Evolutionary conservation across 2,329 filamentous ascomycete species (phyloP).

Genomic region (Venturia aucupariae): DNA sequence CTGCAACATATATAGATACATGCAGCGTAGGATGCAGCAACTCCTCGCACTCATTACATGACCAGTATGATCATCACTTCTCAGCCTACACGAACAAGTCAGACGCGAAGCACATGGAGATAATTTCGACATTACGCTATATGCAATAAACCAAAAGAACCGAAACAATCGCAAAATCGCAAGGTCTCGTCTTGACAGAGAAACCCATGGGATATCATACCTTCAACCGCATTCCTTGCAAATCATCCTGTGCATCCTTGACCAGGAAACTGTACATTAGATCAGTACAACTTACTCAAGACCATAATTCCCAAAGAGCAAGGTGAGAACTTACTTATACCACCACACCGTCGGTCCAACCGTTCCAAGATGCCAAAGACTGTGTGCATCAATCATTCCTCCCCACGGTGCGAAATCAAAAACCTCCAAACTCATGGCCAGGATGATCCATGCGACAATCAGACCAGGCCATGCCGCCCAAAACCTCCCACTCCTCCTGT

Average conservation of each 20-base stretch:
- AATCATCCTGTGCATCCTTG: constrained; percentile 75
- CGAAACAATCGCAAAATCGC: not conserved
- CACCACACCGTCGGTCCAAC: constrained; percentile 80
- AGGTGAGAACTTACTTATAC: constrained; percentile 68
- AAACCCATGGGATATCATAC: constrained; percentile 33
- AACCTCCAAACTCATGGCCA: constrained; percentile 92
- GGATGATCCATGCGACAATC: constrained; percentile 82
- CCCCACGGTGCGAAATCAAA: constrained; percentile 84
- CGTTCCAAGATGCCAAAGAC: constrained; percentile 90
- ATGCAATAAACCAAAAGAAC: not conserved
- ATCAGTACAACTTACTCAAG: constrained; percentile 15
- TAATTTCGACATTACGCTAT: not conserved
- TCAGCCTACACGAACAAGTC: constrained; percentile 3
- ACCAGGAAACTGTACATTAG: constrained; percentile 61
- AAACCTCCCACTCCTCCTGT: constrained; percentile 56
- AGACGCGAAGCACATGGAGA: not conserved
- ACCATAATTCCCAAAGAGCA: constrained; percentile 16
- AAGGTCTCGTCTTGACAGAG: not conserved
- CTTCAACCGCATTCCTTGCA: constrained; percentile 65
- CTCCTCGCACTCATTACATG: not conserved
- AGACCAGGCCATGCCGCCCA: constrained; percentile 89
- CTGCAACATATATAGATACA: not conserved
- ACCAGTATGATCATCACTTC: not conserved
- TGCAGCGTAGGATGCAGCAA: not conserved
- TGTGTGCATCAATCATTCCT: constrained; percentile 84